Base-by-base conservation (phyloP, 495 filamentous ascomycete genomes). In the Penicillium riverlandense region DNA sequence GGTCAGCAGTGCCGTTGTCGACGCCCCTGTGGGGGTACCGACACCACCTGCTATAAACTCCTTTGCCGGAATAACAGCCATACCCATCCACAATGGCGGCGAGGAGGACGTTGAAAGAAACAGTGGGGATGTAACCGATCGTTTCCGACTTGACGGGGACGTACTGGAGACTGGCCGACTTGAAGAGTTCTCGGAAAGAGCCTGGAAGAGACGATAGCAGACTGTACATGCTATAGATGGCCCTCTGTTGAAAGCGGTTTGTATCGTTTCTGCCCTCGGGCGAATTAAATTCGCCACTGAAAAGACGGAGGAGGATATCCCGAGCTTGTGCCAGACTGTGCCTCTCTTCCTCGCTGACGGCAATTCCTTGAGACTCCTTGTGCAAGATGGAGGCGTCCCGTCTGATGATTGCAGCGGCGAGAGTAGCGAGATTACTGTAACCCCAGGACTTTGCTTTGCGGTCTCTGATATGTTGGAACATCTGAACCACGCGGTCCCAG, bases 31-130 rank as follows among this genome's bases (percentile, higher is more conserved):
- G 65, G 61, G 10, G 51, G 22, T 54, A 55, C 11, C 59, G 43
- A 43, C 76, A 79, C 65, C 72, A 75, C 28, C 47, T 48, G 8
- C 64, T 44, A 52, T 66, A 75, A 31, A 80, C 38, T 9, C 52
- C 31, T 37, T 57, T 62, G 14, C 67, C 77, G 37, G 52, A 54
- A 13, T 47, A 29, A 40, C 68, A 70, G 38, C 77, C 75, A 32
- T 64, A 56, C 0, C 52, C 47, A 29, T 78, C 66, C n/a, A 73
- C 69, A 7, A 79, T 41, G 11, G 69, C 71, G 12, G 65, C 51
- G 11, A 82, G 60, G 29, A 80, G 38, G 9, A 44, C 40, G 44
- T 78, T 68, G 59, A 82, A 82, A 15, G 72, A 55, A 7, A 49
- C 40, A 0, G 61, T 29, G 9, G 70, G 58, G 31, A 71, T 56